These are phyloP conservation scores for Chaetomiaceae sp. DNA, from an alignment of 2,329 filamentous ascomycete genomes.

Conservation along the genomic window DNA sequence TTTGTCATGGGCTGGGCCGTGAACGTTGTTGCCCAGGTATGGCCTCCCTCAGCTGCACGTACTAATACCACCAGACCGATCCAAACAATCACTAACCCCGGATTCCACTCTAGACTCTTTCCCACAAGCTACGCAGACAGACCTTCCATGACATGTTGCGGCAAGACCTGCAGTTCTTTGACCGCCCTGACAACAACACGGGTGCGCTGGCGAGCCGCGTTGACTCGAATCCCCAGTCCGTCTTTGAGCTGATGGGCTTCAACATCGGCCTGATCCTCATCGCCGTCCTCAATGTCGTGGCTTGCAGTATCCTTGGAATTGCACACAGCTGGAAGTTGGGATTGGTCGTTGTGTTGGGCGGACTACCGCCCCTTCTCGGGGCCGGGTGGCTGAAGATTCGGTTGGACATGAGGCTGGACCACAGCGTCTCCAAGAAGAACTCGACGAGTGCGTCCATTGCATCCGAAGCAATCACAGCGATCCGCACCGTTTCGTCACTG, in stretches of 20 bases:
- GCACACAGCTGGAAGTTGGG: constrained; percentile 45
- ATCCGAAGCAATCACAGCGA: constrained; percentile 33
- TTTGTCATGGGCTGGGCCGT: constrained; percentile 34
- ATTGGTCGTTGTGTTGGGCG: constrained; percentile 43
- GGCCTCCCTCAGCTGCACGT: not conserved
- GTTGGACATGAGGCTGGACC: constrained; percentile 38
- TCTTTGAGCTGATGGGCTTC: constrained; percentile 41
- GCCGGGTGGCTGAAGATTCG: constrained; percentile 38
- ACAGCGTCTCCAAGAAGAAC: constrained; percentile 32
- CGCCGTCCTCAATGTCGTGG: constrained; percentile 34
- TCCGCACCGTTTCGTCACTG: constrained; percentile 25
- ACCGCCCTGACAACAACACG: constrained; percentile 37
- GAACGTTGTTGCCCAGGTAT: constrained; percentile 30
- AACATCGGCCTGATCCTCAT: constrained; percentile 39
- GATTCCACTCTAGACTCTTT: constrained; percentile 18
- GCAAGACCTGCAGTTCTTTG: constrained; percentile 41
- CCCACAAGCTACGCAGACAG: constrained; percentile 19
- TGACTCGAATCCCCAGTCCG: constrained; percentile 35
- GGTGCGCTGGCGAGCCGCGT: constrained; percentile 35
- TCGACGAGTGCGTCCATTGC: constrained; percentile 39
- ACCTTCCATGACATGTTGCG: constrained; percentile 31
- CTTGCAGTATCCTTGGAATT: constrained; percentile 40
- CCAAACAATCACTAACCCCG: too few species aligned
- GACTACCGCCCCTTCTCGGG: constrained; percentile 34
- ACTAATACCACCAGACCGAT: too few species aligned